These are phyloP conservation scores for Ogataea sp. DNA, from an alignment of 805 yeast species.

Conservation along the genomic window DNA sequence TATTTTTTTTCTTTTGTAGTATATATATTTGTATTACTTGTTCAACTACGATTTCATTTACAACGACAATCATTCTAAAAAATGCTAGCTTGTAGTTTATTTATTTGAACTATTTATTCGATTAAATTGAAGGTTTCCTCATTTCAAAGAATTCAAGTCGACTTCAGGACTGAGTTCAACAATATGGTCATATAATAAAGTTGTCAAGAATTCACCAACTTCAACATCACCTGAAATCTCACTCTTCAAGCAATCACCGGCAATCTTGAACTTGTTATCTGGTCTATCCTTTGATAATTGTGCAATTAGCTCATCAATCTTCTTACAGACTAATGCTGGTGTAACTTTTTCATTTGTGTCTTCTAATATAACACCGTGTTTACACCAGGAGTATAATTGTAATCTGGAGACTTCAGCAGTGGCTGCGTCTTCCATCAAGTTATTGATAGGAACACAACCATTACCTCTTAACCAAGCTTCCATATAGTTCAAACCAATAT, in stretches of 20 bases:
- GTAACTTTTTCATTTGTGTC: constrained; percentile 54
- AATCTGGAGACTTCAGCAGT: constrained; percentile 84
- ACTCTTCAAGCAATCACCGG: constrained; percentile 63
- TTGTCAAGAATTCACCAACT: constrained; percentile 72
- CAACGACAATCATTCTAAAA: too few relatives aligned
- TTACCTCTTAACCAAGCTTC: constrained; percentile 82
- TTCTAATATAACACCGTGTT: constrained; percentile 51
- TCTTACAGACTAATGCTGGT: constrained; percentile 46
- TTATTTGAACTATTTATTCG: too few relatives aligned
- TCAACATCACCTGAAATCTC: constrained; percentile 60
- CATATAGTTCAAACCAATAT: constrained; percentile 72
- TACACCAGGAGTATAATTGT: constrained; percentile 79
- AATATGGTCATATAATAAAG: constrained; percentile 66
- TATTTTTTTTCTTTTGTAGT: too few relatives aligned
- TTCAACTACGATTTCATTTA: too few relatives aligned
- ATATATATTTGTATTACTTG: too few relatives aligned
- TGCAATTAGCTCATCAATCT: constrained; percentile 55
- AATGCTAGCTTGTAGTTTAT: too few relatives aligned
- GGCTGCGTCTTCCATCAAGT: constrained; percentile 86
- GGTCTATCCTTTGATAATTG: constrained; percentile 41
- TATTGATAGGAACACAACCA: constrained; percentile 82
- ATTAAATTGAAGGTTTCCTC: too few relatives aligned
- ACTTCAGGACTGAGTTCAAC: constrained; percentile 35
- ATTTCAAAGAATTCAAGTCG: constrained; percentile 23
- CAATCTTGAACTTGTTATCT: constrained; percentile 60